Conservation (phyloP, 176 grass and related monocot species). For the Elymus sibiricus region DNA sequence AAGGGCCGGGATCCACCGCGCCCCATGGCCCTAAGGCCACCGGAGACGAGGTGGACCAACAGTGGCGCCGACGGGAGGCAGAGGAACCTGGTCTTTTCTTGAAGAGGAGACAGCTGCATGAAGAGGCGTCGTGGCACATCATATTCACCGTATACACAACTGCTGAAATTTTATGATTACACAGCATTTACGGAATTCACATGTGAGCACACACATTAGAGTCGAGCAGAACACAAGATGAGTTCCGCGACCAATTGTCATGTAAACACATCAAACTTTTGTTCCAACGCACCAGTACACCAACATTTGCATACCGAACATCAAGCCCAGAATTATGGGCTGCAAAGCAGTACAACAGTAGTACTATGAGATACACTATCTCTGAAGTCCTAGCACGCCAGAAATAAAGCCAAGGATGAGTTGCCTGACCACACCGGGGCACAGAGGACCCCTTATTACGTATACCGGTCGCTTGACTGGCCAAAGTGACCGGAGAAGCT, state of each 20-base stretch:
- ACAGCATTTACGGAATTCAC: not conserved
- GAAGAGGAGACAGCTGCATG: no score
- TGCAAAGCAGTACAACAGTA: not conserved
- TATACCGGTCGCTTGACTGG: not conserved
- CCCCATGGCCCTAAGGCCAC: no score
- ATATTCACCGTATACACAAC: no score
- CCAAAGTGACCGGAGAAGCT: constrained; percentile 36
- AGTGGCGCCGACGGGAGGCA: no score
- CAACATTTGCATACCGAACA: not conserved
- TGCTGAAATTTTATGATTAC: not conserved
- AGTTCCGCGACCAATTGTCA: not conserved
- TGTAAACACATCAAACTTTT: not conserved
- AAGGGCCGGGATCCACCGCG: no score
- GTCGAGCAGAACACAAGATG: not conserved
- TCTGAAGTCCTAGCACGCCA: constrained; percentile 15
- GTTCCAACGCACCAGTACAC: constrained; percentile 5
- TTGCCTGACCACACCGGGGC: constrained; percentile 49
- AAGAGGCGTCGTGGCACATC: no score
- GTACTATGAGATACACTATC: constrained; percentile 2
- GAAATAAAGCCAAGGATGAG: constrained; percentile 74
- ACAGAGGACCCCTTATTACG: not conserved
- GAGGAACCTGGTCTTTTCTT: no score
- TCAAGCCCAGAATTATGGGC: constrained; percentile 10
- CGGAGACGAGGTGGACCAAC: no score
- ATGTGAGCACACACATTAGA: not conserved